A percentile compares a stretch with the other conserved stretches of the same genome.
Evolutionary conservation across 495 filamentous ascomycete species (phyloP).

Genomic region (Aspergillus panamensis): DNA sequence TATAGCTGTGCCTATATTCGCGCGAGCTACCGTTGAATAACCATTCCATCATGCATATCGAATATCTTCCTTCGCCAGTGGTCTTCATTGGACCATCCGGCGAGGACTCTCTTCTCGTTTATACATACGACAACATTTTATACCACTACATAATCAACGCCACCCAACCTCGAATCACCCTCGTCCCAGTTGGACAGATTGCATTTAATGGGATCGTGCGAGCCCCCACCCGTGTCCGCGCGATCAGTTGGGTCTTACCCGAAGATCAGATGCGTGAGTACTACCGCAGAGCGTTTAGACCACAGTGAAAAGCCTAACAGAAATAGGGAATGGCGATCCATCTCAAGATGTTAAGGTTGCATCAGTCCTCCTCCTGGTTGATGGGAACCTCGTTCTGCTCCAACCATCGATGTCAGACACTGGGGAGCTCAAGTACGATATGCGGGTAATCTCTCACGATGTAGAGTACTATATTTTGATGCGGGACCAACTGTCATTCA

Average conservation of each 20-base stretch:
- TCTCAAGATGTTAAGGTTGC: conserved; percentile 95
- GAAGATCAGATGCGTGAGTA: conserved; percentile 78
- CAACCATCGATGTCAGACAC: conserved; percentile 76
- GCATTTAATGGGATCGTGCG: conserved; percentile 94
- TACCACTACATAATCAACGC: conserved; percentile 89
- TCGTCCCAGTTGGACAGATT: conserved; percentile 92
- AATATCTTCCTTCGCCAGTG: conserved; percentile 76
- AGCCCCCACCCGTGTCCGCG: conserved; percentile 85
- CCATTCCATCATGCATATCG: conserved; percentile 64
- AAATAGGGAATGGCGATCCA: conserved; percentile 76
- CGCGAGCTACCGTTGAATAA: conserved; percentile 78
- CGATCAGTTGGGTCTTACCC: conserved; percentile 93
- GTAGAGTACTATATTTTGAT: conserved; percentile 93
- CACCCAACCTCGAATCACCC: conserved; percentile 62
- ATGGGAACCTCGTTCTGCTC: conserved; percentile 90
- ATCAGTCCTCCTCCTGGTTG: conserved; percentile 89
- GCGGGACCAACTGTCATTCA: conserved; percentile 71
- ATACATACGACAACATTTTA: conserved; percentile 93
- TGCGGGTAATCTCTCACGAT: conserved; percentile 92
- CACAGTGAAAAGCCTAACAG: conserved; percentile 19
- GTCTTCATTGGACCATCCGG: conserved; percentile 84
- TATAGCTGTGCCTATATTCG: conserved; percentile 80
- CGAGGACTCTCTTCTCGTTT: conserved; percentile 91
- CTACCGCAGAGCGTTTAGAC: neutral
- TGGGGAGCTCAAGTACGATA: conserved; percentile 90